Conservation (phyloP, 2,329 filamentous ascomycete species). For the Aspergillus ustus region DNA sequence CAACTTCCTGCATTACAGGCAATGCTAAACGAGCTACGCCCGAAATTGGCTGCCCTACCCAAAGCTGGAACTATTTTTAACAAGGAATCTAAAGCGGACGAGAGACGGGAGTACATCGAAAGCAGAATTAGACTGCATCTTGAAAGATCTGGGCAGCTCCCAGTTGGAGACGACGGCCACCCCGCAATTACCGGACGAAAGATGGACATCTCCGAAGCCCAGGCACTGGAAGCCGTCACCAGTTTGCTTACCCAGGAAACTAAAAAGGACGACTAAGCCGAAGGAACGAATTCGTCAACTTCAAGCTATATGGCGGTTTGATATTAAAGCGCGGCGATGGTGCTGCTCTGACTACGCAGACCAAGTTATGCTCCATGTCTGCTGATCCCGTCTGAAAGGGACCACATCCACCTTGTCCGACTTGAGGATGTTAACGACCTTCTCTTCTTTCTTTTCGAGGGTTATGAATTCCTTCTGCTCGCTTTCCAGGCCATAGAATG, state of each 20-base stretch:
- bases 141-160: slow-evolving; percentile 57
- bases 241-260: slow-evolving; percentile 40
- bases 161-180: slow-evolving; percentile 38
- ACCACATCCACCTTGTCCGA: slow-evolving; percentile 66
- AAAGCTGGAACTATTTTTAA: slow-evolving; percentile 41
- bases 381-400: slow-evolving; percentile 66
- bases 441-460: slow-evolving; percentile 60
- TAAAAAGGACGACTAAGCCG: slow-evolving; percentile 23
- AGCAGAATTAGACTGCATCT: slow-evolving; percentile 76
- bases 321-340: not conserved
- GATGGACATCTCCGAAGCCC: slow-evolving; percentile 45
- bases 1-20: slow-evolving; percentile 80
- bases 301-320: slow-evolving; percentile 1
- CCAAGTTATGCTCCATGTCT: slow-evolving; percentile 49
- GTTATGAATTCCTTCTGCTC: slow-evolving; percentile 57
- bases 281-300: not conserved
- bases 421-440: slow-evolving; percentile 59
- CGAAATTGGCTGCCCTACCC: slow-evolving; percentile 60
- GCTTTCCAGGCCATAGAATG: slow-evolving; percentile 62
- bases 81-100: slow-evolving; percentile 63
- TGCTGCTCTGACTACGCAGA: slow-evolving; percentile 22
- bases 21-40: slow-evolving; percentile 69
- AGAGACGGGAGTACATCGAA: slow-evolving; percentile 83
- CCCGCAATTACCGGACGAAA: slow-evolving; percentile 44
- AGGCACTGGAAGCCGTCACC: slow-evolving; percentile 46